Conservation (phyloP, 2,329 filamentous ascomycete genomes). For the Diplodia sapinea region DNA sequence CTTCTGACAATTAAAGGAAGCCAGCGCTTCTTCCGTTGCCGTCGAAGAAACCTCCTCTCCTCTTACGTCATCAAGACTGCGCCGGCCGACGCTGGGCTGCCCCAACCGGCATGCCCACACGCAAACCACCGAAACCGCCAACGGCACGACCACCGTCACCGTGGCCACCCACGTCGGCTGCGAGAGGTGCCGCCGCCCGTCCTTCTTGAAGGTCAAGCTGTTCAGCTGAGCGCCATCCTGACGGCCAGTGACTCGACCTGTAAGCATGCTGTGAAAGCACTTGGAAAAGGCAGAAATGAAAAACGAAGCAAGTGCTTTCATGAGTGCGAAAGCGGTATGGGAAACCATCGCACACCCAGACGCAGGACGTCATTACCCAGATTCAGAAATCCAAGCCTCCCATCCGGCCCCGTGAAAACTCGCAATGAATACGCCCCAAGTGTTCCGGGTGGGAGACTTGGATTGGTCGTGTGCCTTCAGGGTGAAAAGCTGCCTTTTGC, state of each 20-base stretch:
- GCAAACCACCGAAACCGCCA: slow-evolving; percentile 12
- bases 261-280: slow-evolving; percentile 8
- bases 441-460: background rate
- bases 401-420: background rate
- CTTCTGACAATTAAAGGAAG: slow-evolving; percentile 43
- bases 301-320: background rate
- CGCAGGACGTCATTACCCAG: slow-evolving; percentile 1
- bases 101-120: slow-evolving; percentile 9
- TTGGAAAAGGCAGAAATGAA: background rate
- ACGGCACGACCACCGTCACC: slow-evolving; percentile 24
- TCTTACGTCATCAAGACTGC: slow-evolving; percentile 7
- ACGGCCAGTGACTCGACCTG: background rate
- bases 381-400: background rate
- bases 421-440: no score
- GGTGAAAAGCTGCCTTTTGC: background rate
- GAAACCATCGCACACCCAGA: background rate
- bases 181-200: slow-evolving; percentile 25
- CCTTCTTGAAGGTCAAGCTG: slow-evolving; percentile 27
- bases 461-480: background rate
- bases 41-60: background rate
- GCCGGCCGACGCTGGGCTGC: slow-evolving; percentile 15
- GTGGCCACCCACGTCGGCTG: slow-evolving; percentile 30
- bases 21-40: background rate
- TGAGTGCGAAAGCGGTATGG: background rate
- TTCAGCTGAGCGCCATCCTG: slow-evolving; percentile 19